Evolutionary conservation across 345 rosid species (phyloP).

Genomic region (Capsella bursapastoris): DNA sequence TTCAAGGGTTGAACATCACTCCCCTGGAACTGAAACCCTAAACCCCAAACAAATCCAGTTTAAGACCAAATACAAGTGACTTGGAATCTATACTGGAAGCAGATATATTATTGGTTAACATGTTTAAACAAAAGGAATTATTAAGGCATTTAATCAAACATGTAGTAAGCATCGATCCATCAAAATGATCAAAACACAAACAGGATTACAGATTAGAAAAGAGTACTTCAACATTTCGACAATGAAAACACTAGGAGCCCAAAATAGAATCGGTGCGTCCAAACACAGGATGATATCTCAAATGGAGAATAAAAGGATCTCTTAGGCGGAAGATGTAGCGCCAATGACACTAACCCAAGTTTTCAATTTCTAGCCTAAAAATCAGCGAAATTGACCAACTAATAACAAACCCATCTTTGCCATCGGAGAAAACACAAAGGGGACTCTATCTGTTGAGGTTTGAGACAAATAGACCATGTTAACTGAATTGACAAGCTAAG

Average conservation of each 20-base stretch:
- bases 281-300: background rate
- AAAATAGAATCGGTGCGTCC: background rate
- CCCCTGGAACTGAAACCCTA: conserved; percentile 22
- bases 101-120: background rate
- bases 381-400: conserved; percentile 20
- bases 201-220: background rate
- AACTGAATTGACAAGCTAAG: background rate
- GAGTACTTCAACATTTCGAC: conserved; percentile 6
- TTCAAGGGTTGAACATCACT: conserved; percentile 1
- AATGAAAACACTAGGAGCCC: background rate
- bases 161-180: conserved; percentile 15
- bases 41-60: conserved; percentile 22
- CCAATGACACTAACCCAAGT: background rate
- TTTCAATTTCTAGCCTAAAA: background rate
- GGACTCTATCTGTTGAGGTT: background rate
- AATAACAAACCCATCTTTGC: background rate
- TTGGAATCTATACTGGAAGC: conserved; percentile 16
- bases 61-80: conserved; percentile 6
- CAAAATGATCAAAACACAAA: conserved; percentile 7
- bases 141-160: conserved; percentile 15
- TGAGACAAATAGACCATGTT: background rate
- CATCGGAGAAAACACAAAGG: background rate
- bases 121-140: background rate
- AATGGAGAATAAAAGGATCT: background rate
- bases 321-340: background rate